Evolutionary conservation across 768 basidiomycete genomes (phyloP), one percentile per base, ranked within the genome.

Genomic region (Boletus sp.): DNA sequence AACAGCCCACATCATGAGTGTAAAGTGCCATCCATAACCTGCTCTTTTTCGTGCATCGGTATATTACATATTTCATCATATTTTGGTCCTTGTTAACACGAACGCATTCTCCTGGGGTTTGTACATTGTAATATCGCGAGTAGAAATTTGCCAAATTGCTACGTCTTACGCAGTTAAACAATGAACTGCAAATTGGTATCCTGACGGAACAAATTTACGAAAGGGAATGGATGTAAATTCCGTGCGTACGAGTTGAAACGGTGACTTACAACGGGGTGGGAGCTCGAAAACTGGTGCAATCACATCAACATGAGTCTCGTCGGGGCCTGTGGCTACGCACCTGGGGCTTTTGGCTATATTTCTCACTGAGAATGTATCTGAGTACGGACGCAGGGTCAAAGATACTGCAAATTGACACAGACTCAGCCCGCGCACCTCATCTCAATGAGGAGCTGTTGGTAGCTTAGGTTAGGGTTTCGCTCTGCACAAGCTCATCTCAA

Each of bases 281-380:
- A 73, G 51, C 70, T 65, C 35, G 80, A 75, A 48, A 83, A 70
- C 74, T 70, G 14, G 32, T 14, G 21, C 9, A 23, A 35, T 45
- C 46, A 38, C 17, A 30, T 70, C n/a, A 68, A 30, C 19, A n/a
- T 9, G 35, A 14, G 27, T 25, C 8, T 23, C 21, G 13, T 51
- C 17, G 9, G 3, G 7, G 7, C 6, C 5, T 1, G 29, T 45
- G 11, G 10, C 32, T 11, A 65, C 65, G 21, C 41, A 70, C 69
- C 69, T 83, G 83, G 4, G 83, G 83, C 64, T 81, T 83, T 71
- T 84, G 82, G 41, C 69, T 77, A 57, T 83, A 84, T 54, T 79
- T 77, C 53, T 65, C 58, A 27, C 66, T 65, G 39, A 83, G 68
- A 58, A 79, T 75, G 21, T 60, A 66, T 27, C 78, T 79, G 34